Conservation (phyloP, 75 land plant genomes). For the Larix kaempferi region DNA sequence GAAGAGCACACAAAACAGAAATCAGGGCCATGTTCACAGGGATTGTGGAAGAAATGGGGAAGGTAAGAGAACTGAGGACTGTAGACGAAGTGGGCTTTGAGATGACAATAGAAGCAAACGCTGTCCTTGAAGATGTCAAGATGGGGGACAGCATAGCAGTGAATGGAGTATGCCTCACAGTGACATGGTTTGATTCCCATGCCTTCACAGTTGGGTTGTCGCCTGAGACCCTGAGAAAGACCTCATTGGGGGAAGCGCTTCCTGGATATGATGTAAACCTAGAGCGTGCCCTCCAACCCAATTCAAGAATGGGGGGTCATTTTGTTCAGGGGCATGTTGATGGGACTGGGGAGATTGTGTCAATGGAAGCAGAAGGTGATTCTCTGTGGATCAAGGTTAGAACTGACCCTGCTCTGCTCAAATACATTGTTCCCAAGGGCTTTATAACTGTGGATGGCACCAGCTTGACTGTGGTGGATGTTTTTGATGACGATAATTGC, state of each 20-base stretch:
- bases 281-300: conserved; percentile 72
- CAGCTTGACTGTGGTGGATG: conserved; percentile 91
- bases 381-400: conserved; percentile 91
- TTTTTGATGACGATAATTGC: conserved; percentile 70
- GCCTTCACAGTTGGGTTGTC: conserved; percentile 78
- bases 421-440: conserved; percentile 86
- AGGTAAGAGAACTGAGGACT: conserved; percentile 39
- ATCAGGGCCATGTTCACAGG: conserved; percentile 78
- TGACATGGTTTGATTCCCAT: conserved; percentile 56
- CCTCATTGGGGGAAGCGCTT: conserved; percentile 59
- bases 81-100: conserved; percentile 54
- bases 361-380: conserved; percentile 59
- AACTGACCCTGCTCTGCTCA: conserved; percentile 46
- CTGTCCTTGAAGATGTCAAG: conserved; percentile 67
- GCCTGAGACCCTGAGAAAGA: conserved; percentile 83
- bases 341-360: conserved; percentile 84
- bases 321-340: conserved; percentile 99
- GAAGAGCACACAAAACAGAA: not conserved
- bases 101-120: conserved; percentile 53
- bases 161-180: conserved; percentile 91
- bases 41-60: conserved; percentile 90
- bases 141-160: conserved; percentile 95
- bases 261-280: conserved; percentile 66
- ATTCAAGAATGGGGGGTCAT: conserved; percentile 87
- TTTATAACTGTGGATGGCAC: conserved; percentile 95